These are phyloP conservation scores for Spongospora subterranea DNA, from an alignment of 208 protist species.

Conservation along the genomic window DNA sequence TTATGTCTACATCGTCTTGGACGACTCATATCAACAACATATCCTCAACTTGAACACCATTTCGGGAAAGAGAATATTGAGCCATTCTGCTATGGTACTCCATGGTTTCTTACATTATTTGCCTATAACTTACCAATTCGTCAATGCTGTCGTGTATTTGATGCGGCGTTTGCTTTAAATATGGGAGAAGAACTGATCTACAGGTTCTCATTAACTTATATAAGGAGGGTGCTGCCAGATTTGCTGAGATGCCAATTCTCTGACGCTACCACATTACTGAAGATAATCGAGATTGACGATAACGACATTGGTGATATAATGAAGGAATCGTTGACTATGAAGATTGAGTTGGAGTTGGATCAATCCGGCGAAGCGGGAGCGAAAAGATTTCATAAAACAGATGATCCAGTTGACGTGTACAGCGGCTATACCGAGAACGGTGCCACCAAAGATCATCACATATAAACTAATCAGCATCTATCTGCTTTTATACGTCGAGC, in stretches of 20 bases:
- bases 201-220: not conserved
- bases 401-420: no score
- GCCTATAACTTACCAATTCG: slow-evolving; percentile 33
- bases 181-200: not conserved
- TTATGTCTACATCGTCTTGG: not conserved
- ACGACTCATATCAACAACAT: slow-evolving; percentile 3
- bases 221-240: not conserved
- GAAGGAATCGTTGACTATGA: not conserved
- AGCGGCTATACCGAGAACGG: no score
- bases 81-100: slow-evolving; percentile 43
- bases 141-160: not conserved
- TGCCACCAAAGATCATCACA: no score
- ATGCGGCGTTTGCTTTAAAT: not conserved
- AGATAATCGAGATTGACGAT: slow-evolving; percentile 35
- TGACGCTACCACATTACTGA: slow-evolving; percentile 11
- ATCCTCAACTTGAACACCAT: not conserved
- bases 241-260: not conserved
- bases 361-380: no score
- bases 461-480: no score
- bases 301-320: not conserved
- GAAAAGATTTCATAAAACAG: no score
- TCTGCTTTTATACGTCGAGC: no score
- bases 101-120: slow-evolving; percentile 45
- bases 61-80: slow-evolving; percentile 31
- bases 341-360: no score